Evolutionary conservation across 1,139 yeast species (phyloP), one percentile per base, ranked within the genome.

Genomic region (Yamadazyma epiphylla): DNA sequence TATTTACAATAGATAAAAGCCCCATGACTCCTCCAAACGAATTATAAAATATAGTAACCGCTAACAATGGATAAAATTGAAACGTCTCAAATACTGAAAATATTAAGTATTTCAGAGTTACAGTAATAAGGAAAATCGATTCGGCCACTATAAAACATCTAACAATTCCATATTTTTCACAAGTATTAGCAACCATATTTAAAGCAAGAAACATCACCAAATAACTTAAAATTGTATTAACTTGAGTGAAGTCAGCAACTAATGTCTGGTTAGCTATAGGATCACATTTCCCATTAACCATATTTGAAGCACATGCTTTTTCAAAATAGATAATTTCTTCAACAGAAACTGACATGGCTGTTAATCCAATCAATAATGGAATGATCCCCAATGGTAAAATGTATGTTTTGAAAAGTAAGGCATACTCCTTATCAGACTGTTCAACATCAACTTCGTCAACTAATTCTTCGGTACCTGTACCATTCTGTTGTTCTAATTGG

Each of bases 261-360:
- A 10, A 7, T 7, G 10, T 17, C 20, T 17, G 20, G 10, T 17
- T 17, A 17, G 7, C 20, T 7, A 10, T 10, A 7, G 20, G 20
- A 17, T 17, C 20, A 17, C 20, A 17, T 7, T 7, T 10, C 20
- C 20, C 20, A 22, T 33, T 30, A 4, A 21, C 16, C 25, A 24
- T 30, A 14, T 35, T 37, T 8, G 31, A 11, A 16, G 30, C 37
- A 24, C 41, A 37, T 3, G 41, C 41, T 25, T 30, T 35, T 4
- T 19, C 13, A 20, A 37, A 37, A 3, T 29, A 13, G 4, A 37
- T 19, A 3, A 32, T 22, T 19, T 35, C 36, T 10, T 25, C 15
- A 5, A 35, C 20, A 10, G 20, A n/a, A n/a, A n/a, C n/a, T n/a
- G n/a, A n/a, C n/a, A n/a, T n/a, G n/a, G n/a, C n/a, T n/a, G n/a